Percentiles rank a stretch among this genome's conserved stretches.
These are phyloP conservation scores for Crotalaria pallida DNA, from an alignment of 306 rosid species.

Conservation along the genomic window DNA sequence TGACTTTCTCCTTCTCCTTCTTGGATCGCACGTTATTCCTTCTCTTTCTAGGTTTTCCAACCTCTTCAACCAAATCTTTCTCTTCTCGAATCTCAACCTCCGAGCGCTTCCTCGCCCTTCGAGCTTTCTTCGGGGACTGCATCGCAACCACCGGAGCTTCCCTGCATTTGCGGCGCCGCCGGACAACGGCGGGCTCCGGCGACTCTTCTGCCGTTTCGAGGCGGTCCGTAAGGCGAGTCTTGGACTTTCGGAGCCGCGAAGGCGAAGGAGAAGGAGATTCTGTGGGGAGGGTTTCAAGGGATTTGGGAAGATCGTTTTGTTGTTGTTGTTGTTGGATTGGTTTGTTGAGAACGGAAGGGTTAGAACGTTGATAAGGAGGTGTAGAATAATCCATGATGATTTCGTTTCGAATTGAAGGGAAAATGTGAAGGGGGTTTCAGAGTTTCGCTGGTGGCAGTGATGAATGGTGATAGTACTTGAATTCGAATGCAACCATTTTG, in stretches of 20 bases:
- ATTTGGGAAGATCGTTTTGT: constrained; percentile 28
- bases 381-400: constrained; percentile 55
- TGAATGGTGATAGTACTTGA: neutral
- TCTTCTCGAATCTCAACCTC: constrained; percentile 68
- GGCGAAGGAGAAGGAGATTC: constrained; percentile 52
- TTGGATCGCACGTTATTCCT: constrained; percentile 39
- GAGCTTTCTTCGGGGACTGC: constrained; percentile 58
- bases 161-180: constrained; percentile 47
- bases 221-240: constrained; percentile 52
- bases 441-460: neutral
- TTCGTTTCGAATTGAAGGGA: neutral
- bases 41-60: constrained; percentile 50
- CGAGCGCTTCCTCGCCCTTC: constrained; percentile 52
- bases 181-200: constrained; percentile 28
- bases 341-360: constrained; percentile 20
- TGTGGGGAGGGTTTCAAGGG: constrained; percentile 28
- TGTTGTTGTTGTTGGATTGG: too few relatives aligned
- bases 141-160: constrained; percentile 30
- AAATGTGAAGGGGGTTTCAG: neutral
- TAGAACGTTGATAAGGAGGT: constrained; percentile 33
- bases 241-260: constrained; percentile 46
- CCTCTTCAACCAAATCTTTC: constrained; percentile 56
- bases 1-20: constrained; percentile 72
- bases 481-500: too few relatives aligned
- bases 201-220: constrained; percentile 48